Evolutionary conservation across 2,329 filamentous ascomycete genomes (phyloP).

Genomic region (Diaporthe vexans): DNA sequence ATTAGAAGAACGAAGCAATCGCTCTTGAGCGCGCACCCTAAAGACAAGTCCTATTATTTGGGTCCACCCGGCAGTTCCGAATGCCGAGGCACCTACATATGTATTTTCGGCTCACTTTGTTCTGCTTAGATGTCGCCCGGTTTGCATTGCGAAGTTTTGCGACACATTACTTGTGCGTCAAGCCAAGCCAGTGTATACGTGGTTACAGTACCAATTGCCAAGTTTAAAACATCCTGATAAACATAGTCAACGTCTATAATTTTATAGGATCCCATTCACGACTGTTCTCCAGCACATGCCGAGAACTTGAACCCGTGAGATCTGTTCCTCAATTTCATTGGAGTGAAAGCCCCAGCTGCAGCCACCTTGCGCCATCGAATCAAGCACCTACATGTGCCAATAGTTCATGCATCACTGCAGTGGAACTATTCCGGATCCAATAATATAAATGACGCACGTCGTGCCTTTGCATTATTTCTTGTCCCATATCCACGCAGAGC

Average conservation of each 20-base stretch:
- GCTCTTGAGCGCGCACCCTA: no score
- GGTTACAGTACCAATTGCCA: neutral
- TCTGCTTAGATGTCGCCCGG: neutral
- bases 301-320: neutral
- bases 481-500: constrained; percentile 3
- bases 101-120: neutral
- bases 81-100: neutral
- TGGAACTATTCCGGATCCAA: constrained; percentile 29
- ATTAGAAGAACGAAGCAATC: no score
- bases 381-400: constrained; percentile 5
- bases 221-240: neutral
- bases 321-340: neutral
- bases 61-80: neutral
- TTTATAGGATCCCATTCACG: neutral
- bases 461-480: neutral
- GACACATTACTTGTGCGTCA: neutral
- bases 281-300: neutral
- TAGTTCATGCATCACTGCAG: constrained; percentile 25
- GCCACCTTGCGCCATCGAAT: neutral
- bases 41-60: neutral
- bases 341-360: neutral
- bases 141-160: neutral
- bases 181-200: neutral
- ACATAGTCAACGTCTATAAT: no score
- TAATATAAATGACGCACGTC: neutral